These are phyloP conservation scores for Candida yuanshanica DNA, from an alignment of 805 yeast genomes.

Conservation along the genomic window DNA sequence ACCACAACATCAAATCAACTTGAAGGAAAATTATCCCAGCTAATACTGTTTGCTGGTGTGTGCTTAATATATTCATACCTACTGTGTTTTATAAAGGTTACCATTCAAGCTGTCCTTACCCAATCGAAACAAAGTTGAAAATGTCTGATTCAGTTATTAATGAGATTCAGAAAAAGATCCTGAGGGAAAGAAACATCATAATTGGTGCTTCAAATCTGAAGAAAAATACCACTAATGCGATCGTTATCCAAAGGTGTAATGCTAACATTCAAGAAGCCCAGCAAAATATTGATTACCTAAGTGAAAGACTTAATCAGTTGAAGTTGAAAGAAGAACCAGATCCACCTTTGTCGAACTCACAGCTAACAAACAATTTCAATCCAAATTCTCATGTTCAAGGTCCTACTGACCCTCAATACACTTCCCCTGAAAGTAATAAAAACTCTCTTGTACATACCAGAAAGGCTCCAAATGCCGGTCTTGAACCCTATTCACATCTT, in stretches of 20 bases:
- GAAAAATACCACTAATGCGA: constrained; percentile 69
- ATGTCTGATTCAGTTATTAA: constrained; percentile 38
- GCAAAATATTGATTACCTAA: constrained; percentile 83
- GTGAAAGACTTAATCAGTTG: constrained; percentile 66
- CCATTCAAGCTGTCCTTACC: no score
- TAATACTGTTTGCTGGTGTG: no score
- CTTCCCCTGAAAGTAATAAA: no score
- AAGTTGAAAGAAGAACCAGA: constrained; percentile 19
- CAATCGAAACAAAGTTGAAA: no score
- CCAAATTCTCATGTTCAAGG: background rate
- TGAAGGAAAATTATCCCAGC: no score
- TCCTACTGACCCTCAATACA: no score
- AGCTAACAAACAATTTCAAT: background rate
- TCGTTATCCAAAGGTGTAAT: constrained; percentile 87
- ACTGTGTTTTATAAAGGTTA: no score
- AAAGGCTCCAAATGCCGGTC: constrained; percentile 27
- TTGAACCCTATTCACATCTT: constrained; percentile 49
- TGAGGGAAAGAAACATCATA: constrained; percentile 81
- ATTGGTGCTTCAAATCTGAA: constrained; percentile 81
- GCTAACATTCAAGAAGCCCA: constrained; percentile 87
- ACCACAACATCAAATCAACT: no score
- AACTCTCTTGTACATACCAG: background rate
- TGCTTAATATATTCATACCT: no score
- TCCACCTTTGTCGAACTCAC: background rate
- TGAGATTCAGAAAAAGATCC: constrained; percentile 81